Base-by-base conservation (phyloP, 2,329 filamentous ascomycete species). In the Exophiala alcalophila region DNA sequence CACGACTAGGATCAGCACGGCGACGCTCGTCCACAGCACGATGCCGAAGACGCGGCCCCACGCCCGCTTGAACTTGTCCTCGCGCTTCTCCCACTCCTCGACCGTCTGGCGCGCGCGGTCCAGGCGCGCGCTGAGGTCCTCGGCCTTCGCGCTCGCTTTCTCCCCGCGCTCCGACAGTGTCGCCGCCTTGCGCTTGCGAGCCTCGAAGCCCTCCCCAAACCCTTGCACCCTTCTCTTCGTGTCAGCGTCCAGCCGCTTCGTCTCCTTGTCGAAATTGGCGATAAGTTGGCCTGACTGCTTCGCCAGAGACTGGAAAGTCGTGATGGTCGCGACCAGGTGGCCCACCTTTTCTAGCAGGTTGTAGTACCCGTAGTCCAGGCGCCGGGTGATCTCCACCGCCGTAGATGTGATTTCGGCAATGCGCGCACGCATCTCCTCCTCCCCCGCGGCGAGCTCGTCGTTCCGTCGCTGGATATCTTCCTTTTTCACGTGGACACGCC, bases 341-440 rank as follows among this genome's bases (percentile, higher is more conserved):
- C 66, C 63, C 24, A 69, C 53, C 34, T 67, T 68, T 45, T 71
- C 67, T 8, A 73, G 59, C 1, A 72, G 58, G 39, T 66, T 69
- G 53, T 72, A 72, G 51, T 72, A 73, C 1, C 68, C 68, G 49
- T 69, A 69, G 44, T 73, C 70, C 3, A 73, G 59, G 21, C 66
- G 60, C 31, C 68, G 65, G 14, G 69, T 71, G 29, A 69, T 63
- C 26, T 67, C 65, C 2, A 67, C 68, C 25, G 44, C 49, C n/a
- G 30, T 47, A 32, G 47, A 29, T 8, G 34, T 47, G 25, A 56
- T 49, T 21, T 42, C 31, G 4, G 48, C 34, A 15, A 56, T 23
- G 8, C 43, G 44, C n/a, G 36, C 23, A 10, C 52, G 47, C 15
- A 56, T 40, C 31, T 56, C 53, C 11, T 50, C 49, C 26, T 56